phyloP scores from a whole-genome alignment of 2,329 filamentous ascomycete species.

The Phyllosticta citriasiana region DNA sequence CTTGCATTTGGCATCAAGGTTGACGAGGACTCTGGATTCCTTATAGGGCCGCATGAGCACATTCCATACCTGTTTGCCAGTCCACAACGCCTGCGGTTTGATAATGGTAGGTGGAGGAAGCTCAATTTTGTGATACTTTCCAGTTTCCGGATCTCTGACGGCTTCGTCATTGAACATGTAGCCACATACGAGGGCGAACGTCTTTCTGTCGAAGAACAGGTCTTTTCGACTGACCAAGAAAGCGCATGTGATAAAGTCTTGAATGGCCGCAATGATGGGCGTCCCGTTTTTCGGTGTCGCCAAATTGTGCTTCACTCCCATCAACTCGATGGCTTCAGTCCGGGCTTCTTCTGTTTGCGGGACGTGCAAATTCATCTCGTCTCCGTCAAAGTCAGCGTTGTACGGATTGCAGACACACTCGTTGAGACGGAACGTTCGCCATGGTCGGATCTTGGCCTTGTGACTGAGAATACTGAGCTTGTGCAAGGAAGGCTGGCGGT shows the following conservation, averaged over 20 bases:
- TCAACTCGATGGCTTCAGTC: constrained; percentile 87
- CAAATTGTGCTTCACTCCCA: constrained; percentile 96
- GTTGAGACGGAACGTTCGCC: constrained; percentile 92
- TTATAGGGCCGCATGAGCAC: constrained; percentile 84
- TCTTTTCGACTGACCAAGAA: constrained; percentile 89
- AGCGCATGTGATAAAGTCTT: constrained; percentile 96
- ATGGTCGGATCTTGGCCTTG: constrained; percentile 83
- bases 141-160: constrained; percentile 36
- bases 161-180: constrained; percentile 79
- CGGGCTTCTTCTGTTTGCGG: constrained; percentile 95
- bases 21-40: constrained; percentile 71
- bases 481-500: constrained; percentile 92
- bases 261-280: constrained; percentile 96
- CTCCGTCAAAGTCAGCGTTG: constrained; percentile 97
- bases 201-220: constrained; percentile 78
- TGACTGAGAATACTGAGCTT: constrained; percentile 98
- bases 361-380: constrained; percentile 98
- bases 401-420: constrained; percentile 98
- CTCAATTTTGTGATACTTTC: constrained; percentile 55
- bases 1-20: constrained; percentile 86
- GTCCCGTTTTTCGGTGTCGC: constrained; percentile 96
- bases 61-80: constrained; percentile 93
- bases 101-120: constrained; percentile 78
- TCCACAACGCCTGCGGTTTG: constrained; percentile 84
- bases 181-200: constrained; percentile 81